Conservation (phyloP, 2,329 filamentous ascomycete species). For the Phaeosphaeriaceae sp. region DNA sequence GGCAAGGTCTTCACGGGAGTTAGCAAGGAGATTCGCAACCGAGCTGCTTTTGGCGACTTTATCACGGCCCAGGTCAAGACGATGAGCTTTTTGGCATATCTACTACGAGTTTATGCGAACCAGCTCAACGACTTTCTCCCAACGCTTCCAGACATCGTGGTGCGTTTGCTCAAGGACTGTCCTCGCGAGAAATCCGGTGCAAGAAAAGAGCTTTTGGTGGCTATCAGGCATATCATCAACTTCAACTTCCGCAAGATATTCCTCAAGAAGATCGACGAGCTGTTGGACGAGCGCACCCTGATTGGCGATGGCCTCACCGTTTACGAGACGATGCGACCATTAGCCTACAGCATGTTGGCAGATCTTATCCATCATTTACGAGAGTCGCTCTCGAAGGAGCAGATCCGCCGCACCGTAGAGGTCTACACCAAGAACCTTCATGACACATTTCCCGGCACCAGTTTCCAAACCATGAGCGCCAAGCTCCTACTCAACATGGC, state of each 20-base stretch:
- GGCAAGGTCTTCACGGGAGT: conserved; percentile 90
- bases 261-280: conserved; percentile 89
- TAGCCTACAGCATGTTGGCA: conserved; percentile 98
- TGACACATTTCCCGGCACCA: conserved; percentile 95
- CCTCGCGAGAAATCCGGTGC: conserved; percentile 92
- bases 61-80: conserved; percentile 99
- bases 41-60: conserved; percentile 94
- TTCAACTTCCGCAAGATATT: conserved; percentile 98
- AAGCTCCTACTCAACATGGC: conserved; percentile 98
- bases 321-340: conserved; percentile 91
- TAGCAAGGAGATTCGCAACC: conserved; percentile 90
- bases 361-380: conserved; percentile 97
- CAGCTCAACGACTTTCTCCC: conserved; percentile 88
- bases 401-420: conserved; percentile 94
- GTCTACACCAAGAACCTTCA: conserved; percentile 97
- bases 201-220: conserved; percentile 92
- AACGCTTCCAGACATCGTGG: conserved; percentile 84
- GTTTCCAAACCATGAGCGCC: conserved; percentile 99
- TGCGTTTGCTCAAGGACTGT: conserved; percentile 90
- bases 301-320: conserved; percentile 97
- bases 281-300: conserved; percentile 90
- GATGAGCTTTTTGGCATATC: conserved; percentile 96
- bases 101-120: conserved; percentile 85
- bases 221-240: conserved; percentile 98
- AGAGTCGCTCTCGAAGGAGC: conserved; percentile 84